A percentile compares a stretch with the other conserved stretches of the same genome.
These are phyloP conservation scores for Fusarium siculi DNA, from an alignment of 2,329 filamentous ascomycete species.

Conservation along the genomic window DNA sequence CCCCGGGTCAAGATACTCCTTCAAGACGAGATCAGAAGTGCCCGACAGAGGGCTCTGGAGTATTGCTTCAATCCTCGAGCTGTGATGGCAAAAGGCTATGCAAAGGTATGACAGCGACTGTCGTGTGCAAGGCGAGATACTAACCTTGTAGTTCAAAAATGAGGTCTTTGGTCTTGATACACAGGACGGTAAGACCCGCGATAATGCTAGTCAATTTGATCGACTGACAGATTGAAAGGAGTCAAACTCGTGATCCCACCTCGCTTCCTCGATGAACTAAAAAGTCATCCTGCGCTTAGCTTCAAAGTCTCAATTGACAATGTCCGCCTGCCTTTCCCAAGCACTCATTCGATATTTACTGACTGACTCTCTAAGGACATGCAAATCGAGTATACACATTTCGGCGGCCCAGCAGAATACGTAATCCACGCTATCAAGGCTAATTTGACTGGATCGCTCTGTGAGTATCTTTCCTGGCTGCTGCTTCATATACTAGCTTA, in stretches of 20 bases:
- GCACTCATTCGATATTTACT: fast-evolving
- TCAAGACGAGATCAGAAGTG: constrained; percentile 7
- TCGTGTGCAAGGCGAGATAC: fast-evolving
- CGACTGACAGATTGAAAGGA: not conserved
- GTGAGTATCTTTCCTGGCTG: not conserved
- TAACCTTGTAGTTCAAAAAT: constrained; percentile 10
- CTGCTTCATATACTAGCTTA: fast-evolving
- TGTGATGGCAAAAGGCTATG: constrained; percentile 10
- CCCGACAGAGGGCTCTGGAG: constrained; percentile 8
- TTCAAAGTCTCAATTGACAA: constrained; percentile 24
- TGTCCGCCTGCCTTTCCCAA: fast-evolving
- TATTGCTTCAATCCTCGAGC: constrained; percentile 18
- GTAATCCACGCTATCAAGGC: constrained; percentile 19
- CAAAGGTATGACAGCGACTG: not conserved
- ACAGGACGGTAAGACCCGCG: not conserved
- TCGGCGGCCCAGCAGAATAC: constrained; percentile 16
- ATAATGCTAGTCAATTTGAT: fast-evolving
- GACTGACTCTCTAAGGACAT: not conserved
- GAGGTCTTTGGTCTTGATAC: constrained; percentile 22
- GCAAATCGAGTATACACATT: constrained; percentile 26
- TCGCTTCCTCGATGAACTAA: not conserved
- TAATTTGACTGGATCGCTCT: not conserved
- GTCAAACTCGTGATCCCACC: constrained; percentile 5
- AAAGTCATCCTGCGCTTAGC: constrained; percentile 16
- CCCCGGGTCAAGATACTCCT: constrained; percentile 4